Evolutionary conservation across 768 basidiomycete species (phyloP), one percentile per base, ranked within the genome.

Genomic region (Pisolithus albus): DNA sequence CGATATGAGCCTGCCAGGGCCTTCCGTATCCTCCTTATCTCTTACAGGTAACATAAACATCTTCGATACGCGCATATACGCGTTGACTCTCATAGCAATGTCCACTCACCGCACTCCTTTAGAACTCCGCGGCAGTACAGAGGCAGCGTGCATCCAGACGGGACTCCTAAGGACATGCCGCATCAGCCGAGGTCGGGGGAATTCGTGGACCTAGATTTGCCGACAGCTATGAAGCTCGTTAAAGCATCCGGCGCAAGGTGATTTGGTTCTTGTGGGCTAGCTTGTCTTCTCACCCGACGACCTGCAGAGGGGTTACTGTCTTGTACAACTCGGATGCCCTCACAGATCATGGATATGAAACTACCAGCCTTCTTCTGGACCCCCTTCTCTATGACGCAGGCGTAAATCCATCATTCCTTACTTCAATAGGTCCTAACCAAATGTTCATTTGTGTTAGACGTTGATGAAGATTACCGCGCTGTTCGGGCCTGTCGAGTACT

Each of bases 1-100:
- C 88, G 89, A 41, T 90, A 82, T 53, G 89, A 92, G 56, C 80
- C 78, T 21, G 88, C 89, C 13, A 79, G 86, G 53, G 86, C 87
- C 13, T 84, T 83, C 58, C 78, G 85, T 56, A 81, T 86, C 30
- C 70, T 92, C 19, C 71, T 87, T 51, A 71, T 92, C 47, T 90
- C 89, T 23, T 90, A 87, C 65, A 75, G 85, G 86, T 83, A 54
- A 44, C 70, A 59, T 24, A 41, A 13, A 7, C 39, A 19, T 40
- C 44, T 34, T 47, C 28, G 56, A 58, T 61, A 61, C 59, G 56
- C 56, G 24, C 52, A 40, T 48, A 6, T 55, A 67, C 57, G 32
- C 56, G 30, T 50, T 39, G 40, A 34, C 3, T 47, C 47, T 21
- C n/a, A 26, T 19, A 6, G 24, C 23, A 8, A 19, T 38, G n/a